Base-by-base conservation (phyloP, 306 rosid species). In the Fragaria iinumae region DNA sequence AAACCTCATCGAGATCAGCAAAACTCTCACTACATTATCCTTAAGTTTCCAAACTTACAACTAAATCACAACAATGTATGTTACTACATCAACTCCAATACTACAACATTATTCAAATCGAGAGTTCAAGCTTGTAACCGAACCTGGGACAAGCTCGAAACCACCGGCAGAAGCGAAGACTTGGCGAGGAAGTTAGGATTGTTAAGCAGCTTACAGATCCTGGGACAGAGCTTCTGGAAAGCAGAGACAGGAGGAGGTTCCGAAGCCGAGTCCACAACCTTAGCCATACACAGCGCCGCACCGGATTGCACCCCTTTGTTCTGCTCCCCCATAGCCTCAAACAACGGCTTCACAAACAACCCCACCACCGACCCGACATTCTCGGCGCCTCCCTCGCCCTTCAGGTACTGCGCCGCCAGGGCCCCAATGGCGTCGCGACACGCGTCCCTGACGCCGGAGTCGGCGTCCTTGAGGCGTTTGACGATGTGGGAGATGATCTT, bases 271-370 rank as follows among this genome's bases (percentile, higher is more conserved):
- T 92, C 98, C 66, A 96, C 96, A 87, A 93, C 86, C 83, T 90
- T 93, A 2, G 96, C 93, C 93, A 96, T 82, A 71, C 99, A 92
- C 78, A 81, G 32, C 4, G 99, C 98, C 1, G 99, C 99, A 59
- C 97, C 98, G 13, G 90, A 87, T 77, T 96, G 99, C 62, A 91
- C 96, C 17, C 70, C 89, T 53, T 92, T 96, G 84, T 84, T 91
- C 87, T 92, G 98, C 80, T 96, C 99, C 29, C 87, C 90, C 99
- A 96, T 96, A 0, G 98, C 96, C 86, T 96, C 99, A 72, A 91
- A 91, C 83, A 96, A 59, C 11, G 99, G 99, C 89, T 84, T 89
- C 83, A 89, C 97, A 76, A 96, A 96, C 86, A 96, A 60, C 4
- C 87, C 93, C 77, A 91, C 98, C 48, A 90, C 84, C 0, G 96